A percentile compares a stretch with the other conserved stretches of the same genome.
Evolutionary conservation across 257 asterid genomes (phyloP).

Genomic region (Lantana camara): DNA sequence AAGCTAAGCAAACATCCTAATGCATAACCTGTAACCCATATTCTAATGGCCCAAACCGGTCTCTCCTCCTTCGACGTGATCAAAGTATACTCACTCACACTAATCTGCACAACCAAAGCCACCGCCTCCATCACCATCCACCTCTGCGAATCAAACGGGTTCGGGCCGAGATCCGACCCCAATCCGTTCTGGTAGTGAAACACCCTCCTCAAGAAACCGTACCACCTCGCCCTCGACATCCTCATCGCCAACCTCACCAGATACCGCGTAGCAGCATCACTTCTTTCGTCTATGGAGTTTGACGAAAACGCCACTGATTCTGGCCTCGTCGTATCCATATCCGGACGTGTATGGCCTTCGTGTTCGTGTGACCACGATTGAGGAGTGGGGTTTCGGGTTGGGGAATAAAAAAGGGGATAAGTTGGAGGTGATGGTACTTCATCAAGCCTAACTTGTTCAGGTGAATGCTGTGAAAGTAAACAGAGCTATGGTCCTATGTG

Average conservation of each 20-base stretch:
- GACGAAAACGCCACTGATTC: no score
- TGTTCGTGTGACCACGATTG: no score
- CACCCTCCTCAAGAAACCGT: constrained; percentile 72
- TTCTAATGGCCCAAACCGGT: constrained; percentile 93
- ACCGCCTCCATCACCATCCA: constrained; percentile 79
- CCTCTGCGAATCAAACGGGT: constrained; percentile 68
- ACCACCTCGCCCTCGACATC: constrained; percentile 76
- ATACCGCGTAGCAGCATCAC: constrained; percentile 42
- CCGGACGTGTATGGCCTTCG: no score
- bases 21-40: constrained; percentile 83
- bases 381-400: no score
- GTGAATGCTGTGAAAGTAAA: constrained; percentile 45
- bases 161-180: constrained; percentile 77
- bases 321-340: no score
- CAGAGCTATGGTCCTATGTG: constrained; percentile 37
- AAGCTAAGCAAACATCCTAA: constrained; percentile 69
- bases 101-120: constrained; percentile 55
- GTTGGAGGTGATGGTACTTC: constrained; percentile 25
- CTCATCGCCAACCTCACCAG: constrained; percentile 67
- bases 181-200: constrained; percentile 89
- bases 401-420: no score
- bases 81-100: constrained; percentile 43
- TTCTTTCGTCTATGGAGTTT: constrained; percentile 40
- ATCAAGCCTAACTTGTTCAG: constrained; percentile 64
- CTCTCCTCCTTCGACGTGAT: constrained; percentile 59